Evolutionary conservation across 352 stramenopile species (phyloP).

Genomic region (Globisporangium nagaii): DNA sequence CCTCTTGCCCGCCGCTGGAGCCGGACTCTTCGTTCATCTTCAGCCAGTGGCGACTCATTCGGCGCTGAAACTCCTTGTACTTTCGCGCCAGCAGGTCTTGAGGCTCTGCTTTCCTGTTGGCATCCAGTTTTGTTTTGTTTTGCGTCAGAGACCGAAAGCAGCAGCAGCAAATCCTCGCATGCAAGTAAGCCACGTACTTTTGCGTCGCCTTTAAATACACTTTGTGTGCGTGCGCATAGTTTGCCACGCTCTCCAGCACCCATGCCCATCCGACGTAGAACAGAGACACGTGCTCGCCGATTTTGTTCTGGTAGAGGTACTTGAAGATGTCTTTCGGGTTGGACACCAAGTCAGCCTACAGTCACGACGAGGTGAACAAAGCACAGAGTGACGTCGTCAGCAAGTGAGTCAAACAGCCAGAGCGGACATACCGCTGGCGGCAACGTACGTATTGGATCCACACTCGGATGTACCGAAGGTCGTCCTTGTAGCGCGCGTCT

Average conservation of each 20-base stretch:
- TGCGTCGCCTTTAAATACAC: constrained; percentile 83
- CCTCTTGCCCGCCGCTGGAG: constrained; percentile 22
- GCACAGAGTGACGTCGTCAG: too few species aligned
- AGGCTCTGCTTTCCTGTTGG: constrained; percentile 56
- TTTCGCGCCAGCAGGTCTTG: constrained; percentile 64
- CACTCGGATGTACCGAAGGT: constrained; percentile 74
- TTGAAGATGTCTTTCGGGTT: constrained; percentile 89
- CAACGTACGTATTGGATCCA: constrained; percentile 86
- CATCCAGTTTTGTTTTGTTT: not conserved
- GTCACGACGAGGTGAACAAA: constrained; percentile 3
- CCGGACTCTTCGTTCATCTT: constrained; percentile 47
- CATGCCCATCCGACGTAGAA: constrained; percentile 87
- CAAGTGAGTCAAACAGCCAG: not conserved
- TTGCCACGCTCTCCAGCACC: constrained; percentile 72
- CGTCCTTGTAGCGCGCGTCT: constrained; percentile 58
- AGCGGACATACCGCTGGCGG: not conserved
- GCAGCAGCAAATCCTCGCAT: not conserved
- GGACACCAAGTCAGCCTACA: constrained; percentile 73
- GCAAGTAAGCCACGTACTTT: constrained; percentile 48
- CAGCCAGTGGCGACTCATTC: constrained; percentile 80
- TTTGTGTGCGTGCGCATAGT: constrained; percentile 81
- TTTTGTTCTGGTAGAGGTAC: constrained; percentile 85
- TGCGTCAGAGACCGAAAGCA: not conserved
- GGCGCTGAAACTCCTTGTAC: constrained; percentile 80
- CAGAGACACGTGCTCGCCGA: constrained; percentile 68